Base-by-base conservation (phyloP, 495 filamentous ascomycete species). In the Cairneyella variabilis region DNA sequence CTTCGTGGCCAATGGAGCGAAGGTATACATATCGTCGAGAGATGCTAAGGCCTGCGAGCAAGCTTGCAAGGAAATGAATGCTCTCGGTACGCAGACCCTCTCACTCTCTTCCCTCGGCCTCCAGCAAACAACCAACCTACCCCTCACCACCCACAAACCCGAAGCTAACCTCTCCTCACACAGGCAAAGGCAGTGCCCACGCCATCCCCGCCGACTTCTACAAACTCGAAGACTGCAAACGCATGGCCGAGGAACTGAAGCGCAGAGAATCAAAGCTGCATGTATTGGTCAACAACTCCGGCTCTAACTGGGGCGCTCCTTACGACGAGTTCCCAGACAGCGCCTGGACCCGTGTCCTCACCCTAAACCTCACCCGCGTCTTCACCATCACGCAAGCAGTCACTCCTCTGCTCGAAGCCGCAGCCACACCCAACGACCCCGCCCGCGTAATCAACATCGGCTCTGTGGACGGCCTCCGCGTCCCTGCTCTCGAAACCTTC, bases 21-120 rank as follows among this genome's bases (percentile, higher is more conserved):
- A 82, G 34, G 88, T 91, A 26, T 91, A 91, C 68, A 90, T 93
- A 54, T 86, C 85, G 7, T 90, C 86, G 3, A 84, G 88, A 38
- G 85, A 85, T 62, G 73, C 71, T 23, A 76, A 77, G 62, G 72
- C 78, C 37, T 85, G 82, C 61, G 78, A 80, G 21, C 49, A 79
- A 54, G 82, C 82, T 8, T 76, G 69, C 53, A 68, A 66, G 10
- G 80, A 85, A 62, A 70, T 87, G 32, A 86, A 84, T 64, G 79
- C 73, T 7, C 64, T 83, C 12, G 79, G 79, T 46, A 56, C 46
- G 12, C 32, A 1, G 1, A 21, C 53, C n/a, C 18, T 28, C 38
- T 34, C 38, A 6, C 48, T 21, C 54, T 46, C 41, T 22, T 20
- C 21, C 18, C 37, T 16, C 18, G 14, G 11, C 25, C 39, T 30